These are phyloP conservation scores for Trichoderma atrobrunneum DNA, from an alignment of 2,329 filamentous ascomycete genomes.

Conservation along the genomic window DNA sequence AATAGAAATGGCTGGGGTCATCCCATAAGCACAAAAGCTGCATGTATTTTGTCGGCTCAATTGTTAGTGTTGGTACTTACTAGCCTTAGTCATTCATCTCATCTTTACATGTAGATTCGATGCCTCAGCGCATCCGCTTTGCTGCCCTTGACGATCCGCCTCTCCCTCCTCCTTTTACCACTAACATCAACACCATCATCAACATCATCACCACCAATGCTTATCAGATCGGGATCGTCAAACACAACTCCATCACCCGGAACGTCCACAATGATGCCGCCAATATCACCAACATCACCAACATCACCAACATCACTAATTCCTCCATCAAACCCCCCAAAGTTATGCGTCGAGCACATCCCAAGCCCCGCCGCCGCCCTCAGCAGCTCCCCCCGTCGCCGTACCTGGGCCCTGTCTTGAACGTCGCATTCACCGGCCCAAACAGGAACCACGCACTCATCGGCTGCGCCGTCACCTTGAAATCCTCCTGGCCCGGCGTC, in stretches of 20 bases:
- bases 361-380: conserved; percentile 9
- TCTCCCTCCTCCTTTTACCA: neutral
- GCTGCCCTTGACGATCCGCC: neutral
- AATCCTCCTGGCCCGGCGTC: neutral
- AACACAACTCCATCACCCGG: neutral
- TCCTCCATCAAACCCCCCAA: neutral
- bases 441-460: conserved; percentile 43
- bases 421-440: conserved; percentile 32
- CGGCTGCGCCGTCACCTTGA: conserved; percentile 32
- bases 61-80: neutral
- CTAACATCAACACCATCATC: neutral
- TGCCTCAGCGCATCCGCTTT: neutral
- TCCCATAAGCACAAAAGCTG: neutral
- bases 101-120: neutral
- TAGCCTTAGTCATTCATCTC: neutral
- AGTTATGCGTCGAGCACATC: conserved; percentile 4
- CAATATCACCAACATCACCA: neutral
- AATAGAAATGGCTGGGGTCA: neutral
- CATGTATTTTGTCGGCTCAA: neutral
- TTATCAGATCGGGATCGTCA: neutral
- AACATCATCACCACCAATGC: neutral
- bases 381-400: conserved; percentile 23
- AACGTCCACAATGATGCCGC: neutral
- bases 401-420: conserved; percentile 21
- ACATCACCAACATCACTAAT: neutral